These are phyloP conservation scores for Pseudotsuga menziesii DNA, from an alignment of 75 land plant species.

Conservation along the genomic window DNA sequence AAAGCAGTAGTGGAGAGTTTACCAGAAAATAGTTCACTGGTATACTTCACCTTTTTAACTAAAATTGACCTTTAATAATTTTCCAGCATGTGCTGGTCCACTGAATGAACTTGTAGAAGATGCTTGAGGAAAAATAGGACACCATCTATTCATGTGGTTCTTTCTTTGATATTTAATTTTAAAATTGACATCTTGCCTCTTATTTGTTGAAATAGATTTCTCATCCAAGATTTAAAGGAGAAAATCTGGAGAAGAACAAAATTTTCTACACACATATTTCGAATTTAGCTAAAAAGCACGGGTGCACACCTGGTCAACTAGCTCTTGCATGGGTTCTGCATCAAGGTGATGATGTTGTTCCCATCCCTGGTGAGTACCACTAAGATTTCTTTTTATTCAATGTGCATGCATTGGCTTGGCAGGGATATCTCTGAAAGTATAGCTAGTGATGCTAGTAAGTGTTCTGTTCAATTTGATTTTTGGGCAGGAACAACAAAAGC, in stretches of 20 bases:
- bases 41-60: conserved; percentile 10
- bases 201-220: conserved; percentile 8
- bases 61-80: background rate
- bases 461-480: background rate
- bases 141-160: too few relatives aligned
- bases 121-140: background rate
- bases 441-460: background rate
- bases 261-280: conserved; percentile 30
- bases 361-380: conserved; percentile 49
- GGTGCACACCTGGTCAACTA: conserved; percentile 42
- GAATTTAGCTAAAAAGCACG: conserved; percentile 26
- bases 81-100: background rate
- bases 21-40: conserved; percentile 26
- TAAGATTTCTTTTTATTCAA: background rate
- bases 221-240: conserved; percentile 34
- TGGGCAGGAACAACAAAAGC: conserved; percentile 46
- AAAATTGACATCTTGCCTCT: background rate
- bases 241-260: conserved; percentile 44
- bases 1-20: conserved; percentile 39
- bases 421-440: background rate
- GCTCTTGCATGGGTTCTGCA: conserved; percentile 57
- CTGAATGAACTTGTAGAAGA: background rate
- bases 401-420: background rate
- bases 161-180: background rate
- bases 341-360: conserved; percentile 55